Conservation (phyloP, 202 grass and related monocot genomes). For the Miscanthus sacchariflorus region DNA sequence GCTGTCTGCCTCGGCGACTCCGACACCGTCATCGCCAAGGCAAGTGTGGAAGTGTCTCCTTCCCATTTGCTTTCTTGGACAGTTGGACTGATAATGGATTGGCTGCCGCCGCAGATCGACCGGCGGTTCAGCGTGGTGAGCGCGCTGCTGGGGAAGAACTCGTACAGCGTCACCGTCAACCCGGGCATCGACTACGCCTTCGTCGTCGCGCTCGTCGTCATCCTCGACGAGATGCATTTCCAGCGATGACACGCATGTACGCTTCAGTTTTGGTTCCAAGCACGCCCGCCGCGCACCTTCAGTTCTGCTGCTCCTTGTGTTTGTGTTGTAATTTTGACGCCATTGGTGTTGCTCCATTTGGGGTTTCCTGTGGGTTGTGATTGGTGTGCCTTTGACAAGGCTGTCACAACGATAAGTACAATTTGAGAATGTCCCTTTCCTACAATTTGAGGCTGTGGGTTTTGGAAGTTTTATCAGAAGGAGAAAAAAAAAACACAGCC, state of each 20-base stretch:
- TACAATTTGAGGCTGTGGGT: background rate
- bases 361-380: background rate
- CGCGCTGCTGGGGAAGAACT: slow-evolving; percentile 61
- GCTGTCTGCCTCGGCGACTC: slow-evolving; percentile 60
- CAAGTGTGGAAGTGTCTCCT: background rate
- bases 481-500: too few relatives aligned
- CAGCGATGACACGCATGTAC: slow-evolving; percentile 31
- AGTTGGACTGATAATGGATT: background rate
- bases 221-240: slow-evolving; percentile 75
- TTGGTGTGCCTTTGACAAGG: background rate
- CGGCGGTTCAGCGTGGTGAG: slow-evolving; percentile 61
- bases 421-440: background rate
- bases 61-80: background rate
- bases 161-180: slow-evolving; percentile 63
- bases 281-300: background rate
- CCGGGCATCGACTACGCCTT: slow-evolving; percentile 75
- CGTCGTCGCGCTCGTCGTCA: slow-evolving; percentile 64
- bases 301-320: background rate
- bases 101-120: slow-evolving; percentile 41
- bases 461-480: too few relatives aligned
- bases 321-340: background rate
- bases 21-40: slow-evolving; percentile 53
- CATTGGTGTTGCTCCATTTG: background rate
- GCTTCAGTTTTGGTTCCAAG: background rate
- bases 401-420: background rate